Evolutionary conservation across 179 eudicot genomes (phyloP).

Genomic region (Beta lomatogona): DNA sequence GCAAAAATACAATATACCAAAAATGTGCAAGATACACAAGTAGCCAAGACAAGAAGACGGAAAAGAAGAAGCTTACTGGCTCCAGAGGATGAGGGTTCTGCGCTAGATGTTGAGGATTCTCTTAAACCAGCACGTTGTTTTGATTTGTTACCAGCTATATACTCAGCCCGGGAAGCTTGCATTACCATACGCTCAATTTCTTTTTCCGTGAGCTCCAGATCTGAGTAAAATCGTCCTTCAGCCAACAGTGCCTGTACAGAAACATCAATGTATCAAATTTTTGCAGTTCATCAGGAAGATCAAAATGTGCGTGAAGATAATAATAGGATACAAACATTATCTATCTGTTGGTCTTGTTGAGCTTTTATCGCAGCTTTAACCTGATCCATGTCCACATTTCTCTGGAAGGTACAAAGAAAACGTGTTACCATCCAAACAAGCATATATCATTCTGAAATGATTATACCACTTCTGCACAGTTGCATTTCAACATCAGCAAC

Average conservation of each 20-base stretch:
- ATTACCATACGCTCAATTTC: conserved; percentile 98
- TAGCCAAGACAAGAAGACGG: neutral
- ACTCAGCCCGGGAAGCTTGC: conserved; percentile 96
- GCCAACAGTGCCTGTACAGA: conserved; percentile 78
- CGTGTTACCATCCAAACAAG: neutral
- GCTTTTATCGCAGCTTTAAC: conserved; percentile 98
- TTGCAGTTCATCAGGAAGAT: neutral
- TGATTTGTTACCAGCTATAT: conserved; percentile 68
- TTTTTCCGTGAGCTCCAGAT: conserved; percentile 94
- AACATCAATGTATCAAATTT: conserved; percentile 8
- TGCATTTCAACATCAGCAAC: neutral
- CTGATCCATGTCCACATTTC: conserved; percentile 86
- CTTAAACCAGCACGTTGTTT: conserved; percentile 56
- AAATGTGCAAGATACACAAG: too few relatives aligned
- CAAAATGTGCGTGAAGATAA: neutral
- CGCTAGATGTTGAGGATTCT: conserved; percentile 84
- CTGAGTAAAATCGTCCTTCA: conserved; percentile 91
- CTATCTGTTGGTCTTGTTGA: conserved; percentile 98
- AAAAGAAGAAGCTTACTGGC: conserved; percentile 58
- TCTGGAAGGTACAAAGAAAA: conserved; percentile 44
- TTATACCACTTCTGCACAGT: conserved; percentile 2
- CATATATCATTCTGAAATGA: neutral
- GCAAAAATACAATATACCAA: neutral
- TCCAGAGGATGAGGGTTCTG: conserved; percentile 98
- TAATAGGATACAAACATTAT: conserved; percentile 54